Percentiles rank a stretch among this genome's conserved stretches.
phyloP scores from a whole-genome alignment of 2,329 filamentous ascomycete species.

The Cercospora zeina region DNA sequence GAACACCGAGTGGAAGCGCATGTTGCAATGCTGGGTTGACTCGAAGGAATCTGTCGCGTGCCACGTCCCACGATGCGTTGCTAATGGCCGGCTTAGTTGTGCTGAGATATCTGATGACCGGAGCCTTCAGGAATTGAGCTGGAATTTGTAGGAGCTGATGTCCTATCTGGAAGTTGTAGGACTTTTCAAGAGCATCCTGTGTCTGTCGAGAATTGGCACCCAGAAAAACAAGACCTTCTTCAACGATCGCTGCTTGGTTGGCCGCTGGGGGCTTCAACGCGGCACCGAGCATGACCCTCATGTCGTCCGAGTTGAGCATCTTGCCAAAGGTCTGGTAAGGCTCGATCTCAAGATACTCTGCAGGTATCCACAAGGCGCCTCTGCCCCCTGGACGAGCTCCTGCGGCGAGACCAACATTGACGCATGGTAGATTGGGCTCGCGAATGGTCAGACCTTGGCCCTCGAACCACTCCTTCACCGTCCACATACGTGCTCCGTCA shows the following conservation, averaged over 20 bases:
- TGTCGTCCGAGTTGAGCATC: background rate
- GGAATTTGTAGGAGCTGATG: constrained; percentile 4
- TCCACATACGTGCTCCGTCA: constrained; percentile 1
- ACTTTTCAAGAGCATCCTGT: background rate
- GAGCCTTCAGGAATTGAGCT: constrained; percentile 1
- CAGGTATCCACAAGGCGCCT: constrained; percentile 10
- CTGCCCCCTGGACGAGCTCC: constrained; percentile 3
- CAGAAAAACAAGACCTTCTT: background rate
- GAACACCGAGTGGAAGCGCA: background rate
- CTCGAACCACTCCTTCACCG: constrained; percentile 13
- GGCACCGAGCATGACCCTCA: background rate
- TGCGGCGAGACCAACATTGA: constrained; percentile 8
- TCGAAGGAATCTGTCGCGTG: background rate
- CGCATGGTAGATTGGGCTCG: background rate
- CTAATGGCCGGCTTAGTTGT: background rate
- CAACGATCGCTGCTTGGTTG: background rate
- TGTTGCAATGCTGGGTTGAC: background rate
- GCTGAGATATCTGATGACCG: background rate
- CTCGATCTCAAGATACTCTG: constrained; percentile 12
- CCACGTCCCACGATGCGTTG: constrained; percentile 6
- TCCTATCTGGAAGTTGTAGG: constrained; percentile 2
- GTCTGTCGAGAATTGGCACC: background rate
- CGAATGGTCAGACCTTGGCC: background rate
- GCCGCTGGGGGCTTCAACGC: constrained; percentile 1
- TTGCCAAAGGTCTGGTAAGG: constrained; percentile 10